Evolutionary conservation across 1,139 yeast species (phyloP).

Genomic region (Debaryomycetaceae sp.): DNA sequence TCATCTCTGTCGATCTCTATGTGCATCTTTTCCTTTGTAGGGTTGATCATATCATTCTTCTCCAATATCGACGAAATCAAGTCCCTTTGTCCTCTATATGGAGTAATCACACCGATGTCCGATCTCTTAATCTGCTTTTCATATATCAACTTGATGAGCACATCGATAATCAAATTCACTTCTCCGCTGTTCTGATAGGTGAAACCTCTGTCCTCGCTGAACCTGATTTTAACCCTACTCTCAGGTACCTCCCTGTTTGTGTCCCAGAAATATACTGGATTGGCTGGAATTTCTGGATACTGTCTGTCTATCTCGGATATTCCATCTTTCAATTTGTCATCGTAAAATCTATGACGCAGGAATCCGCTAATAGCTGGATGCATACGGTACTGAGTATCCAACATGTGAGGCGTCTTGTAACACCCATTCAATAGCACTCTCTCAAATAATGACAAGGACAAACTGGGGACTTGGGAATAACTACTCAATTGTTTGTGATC

Average conservation of each 20-base stretch:
- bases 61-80: constrained; percentile 49
- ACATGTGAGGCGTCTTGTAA: constrained; percentile 59
- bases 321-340: constrained; percentile 56
- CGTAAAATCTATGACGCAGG: constrained; percentile 56
- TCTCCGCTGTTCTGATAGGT: constrained; percentile 56
- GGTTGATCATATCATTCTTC: constrained; percentile 53
- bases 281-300: constrained; percentile 33
- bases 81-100: constrained; percentile 72
- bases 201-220: constrained; percentile 48
- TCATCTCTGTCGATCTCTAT: constrained; percentile 58
- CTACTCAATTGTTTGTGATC: constrained; percentile 66
- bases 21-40: constrained; percentile 43
- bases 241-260: constrained; percentile 43
- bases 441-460: constrained; percentile 58
- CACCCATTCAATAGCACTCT: constrained; percentile 55
- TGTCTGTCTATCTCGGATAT: constrained; percentile 47
- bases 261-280: constrained; percentile 56
- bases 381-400: constrained; percentile 73
- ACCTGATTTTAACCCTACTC: constrained; percentile 40
- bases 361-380: constrained; percentile 65
- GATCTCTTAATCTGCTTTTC: constrained; percentile 50
- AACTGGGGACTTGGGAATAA: constrained; percentile 61
- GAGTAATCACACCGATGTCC: constrained; percentile 66
- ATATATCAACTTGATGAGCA: constrained; percentile 46
- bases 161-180: constrained; percentile 41